These are phyloP conservation scores for Fusarium sp. DNA, from an alignment of 2,329 filamentous ascomycete genomes.

Conservation along the genomic window DNA sequence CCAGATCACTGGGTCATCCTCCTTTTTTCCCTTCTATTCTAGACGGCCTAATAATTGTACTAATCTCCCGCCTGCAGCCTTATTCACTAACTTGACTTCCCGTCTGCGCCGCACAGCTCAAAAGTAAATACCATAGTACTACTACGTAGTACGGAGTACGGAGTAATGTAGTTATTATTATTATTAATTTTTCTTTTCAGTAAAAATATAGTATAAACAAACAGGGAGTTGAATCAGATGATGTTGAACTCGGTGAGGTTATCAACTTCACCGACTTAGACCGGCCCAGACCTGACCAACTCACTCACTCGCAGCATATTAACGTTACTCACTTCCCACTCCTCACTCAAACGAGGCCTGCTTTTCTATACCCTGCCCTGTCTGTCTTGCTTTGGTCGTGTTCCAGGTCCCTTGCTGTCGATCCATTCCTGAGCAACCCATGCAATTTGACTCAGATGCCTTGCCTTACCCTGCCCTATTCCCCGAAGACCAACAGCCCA, in stretches of 20 bases:
- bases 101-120: constrained; percentile 11
- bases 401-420: constrained; percentile 36
- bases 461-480: constrained; percentile 9
- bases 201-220: neutral
- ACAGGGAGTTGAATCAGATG: neutral
- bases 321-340: constrained; percentile 22
- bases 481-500: constrained; percentile 7
- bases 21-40: neutral
- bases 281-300: constrained; percentile 13
- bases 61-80: constrained; percentile 43
- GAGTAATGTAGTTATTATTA: no score
- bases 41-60: neutral
- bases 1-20: constrained; percentile 45
- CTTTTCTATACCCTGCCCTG: constrained; percentile 1
- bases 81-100: constrained; percentile 22
- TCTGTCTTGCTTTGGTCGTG: constrained; percentile 20
- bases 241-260: constrained; percentile 35
- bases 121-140: neutral
- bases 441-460: constrained; percentile 24
- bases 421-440: constrained; percentile 32
- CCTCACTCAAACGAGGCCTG: constrained; percentile 27
- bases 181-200: neutral
- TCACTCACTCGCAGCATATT: neutral
- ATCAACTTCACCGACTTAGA: constrained; percentile 33
- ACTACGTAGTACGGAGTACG: no score